Base-by-base conservation (phyloP, 2,329 filamentous ascomycete species). In the Berkeleyomyces rouxiae region DNA sequence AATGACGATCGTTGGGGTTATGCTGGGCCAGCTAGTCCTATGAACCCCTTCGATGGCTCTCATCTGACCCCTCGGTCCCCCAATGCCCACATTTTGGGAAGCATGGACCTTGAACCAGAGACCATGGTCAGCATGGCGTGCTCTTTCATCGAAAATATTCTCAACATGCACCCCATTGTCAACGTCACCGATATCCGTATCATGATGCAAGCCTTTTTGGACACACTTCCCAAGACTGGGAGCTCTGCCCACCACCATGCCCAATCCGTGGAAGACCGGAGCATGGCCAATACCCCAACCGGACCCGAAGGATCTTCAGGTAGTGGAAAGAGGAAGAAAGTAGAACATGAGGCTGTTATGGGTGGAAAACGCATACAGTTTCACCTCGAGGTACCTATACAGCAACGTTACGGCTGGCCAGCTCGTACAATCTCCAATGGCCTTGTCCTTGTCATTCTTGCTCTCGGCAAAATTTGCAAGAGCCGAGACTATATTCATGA, bases 401-500 rank as follows among this genome's bases (percentile, higher is more conserved):
- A 61, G 36, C 55, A 61, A 44, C 49, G 58, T 2, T 62, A 46
- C 36, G 63, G 59, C 33, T 76, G 76, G 63, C 82, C 82, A 2
- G 80, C 79, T 67, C 78, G 85, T 61, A 89, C 86, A 6, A 83
- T 93, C 13, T 81, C 84, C 61, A 95, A 88, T 67, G 90, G 90
- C 0, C 79, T 97, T 46, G 82, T 96, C 1, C 78, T 96, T 2
- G 78, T 92, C 3, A 83, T 96, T 0, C 78, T 97, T 61, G 92
- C 92, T 0, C 75, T 99, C 4, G 93, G 93, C 16, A 90, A 90
- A 69, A 87, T 97, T 10, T 92, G 88, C 68, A 71, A 77, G 7
- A 73, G 79, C 67, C 77, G 76, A 53, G 76, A 77, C 0, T 76
- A 74, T 66, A 76, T 85, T 3, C 81, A 81, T 0, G 81, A 84